Percentiles rank a stretch among this genome's conserved stretches.
Conservation (phyloP, 2,329 filamentous ascomycete species). For the Colletotrichum magnum region DNA sequence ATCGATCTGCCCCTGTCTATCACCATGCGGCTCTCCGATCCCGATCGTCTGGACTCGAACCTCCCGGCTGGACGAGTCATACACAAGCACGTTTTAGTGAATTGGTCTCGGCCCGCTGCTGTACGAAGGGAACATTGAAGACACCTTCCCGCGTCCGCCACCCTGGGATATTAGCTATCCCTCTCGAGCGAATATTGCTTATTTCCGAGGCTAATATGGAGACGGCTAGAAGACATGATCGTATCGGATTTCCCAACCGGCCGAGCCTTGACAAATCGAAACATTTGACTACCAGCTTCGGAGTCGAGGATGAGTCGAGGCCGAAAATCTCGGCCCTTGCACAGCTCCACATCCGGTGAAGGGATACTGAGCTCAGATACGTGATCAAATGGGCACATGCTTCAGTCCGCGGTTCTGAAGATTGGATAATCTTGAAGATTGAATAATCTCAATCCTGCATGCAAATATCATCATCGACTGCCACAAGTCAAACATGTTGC, state of each 20-base stretch:
- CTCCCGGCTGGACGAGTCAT: conserved; percentile 15
- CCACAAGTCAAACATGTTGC: too few relatives aligned
- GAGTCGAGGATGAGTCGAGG: too few relatives aligned
- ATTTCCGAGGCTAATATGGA: conserved; percentile 5
- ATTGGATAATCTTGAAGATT: too few relatives aligned
- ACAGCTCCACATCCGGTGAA: too few relatives aligned
- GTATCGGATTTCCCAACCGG: background rate
- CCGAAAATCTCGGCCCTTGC: too few relatives aligned
- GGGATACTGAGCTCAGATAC: too few relatives aligned
- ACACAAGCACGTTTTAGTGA: background rate
- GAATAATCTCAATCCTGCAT: too few relatives aligned
- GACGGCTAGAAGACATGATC: conserved; percentile 2
- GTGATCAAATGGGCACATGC: too few relatives aligned
- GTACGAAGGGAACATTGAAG: background rate
- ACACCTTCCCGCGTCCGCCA: conserved; percentile 8
- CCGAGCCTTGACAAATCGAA: too few relatives aligned
- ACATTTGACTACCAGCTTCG: too few relatives aligned
- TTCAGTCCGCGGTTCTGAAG: too few relatives aligned
- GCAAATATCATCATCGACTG: too few relatives aligned
- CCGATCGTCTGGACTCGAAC: background rate
- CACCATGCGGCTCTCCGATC: conserved; percentile 22
- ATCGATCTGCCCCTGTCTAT: conserved; percentile 33
- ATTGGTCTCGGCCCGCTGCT: conserved; percentile 22
- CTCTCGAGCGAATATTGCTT: conserved; percentile 22
- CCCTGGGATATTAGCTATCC: conserved; percentile 9